Evolutionary conservation across 371 early-diverging fungal genomes (phyloP), one percentile per base, ranked within the genome.

Genomic region (Polyrhizophydium stewartii): DNA sequence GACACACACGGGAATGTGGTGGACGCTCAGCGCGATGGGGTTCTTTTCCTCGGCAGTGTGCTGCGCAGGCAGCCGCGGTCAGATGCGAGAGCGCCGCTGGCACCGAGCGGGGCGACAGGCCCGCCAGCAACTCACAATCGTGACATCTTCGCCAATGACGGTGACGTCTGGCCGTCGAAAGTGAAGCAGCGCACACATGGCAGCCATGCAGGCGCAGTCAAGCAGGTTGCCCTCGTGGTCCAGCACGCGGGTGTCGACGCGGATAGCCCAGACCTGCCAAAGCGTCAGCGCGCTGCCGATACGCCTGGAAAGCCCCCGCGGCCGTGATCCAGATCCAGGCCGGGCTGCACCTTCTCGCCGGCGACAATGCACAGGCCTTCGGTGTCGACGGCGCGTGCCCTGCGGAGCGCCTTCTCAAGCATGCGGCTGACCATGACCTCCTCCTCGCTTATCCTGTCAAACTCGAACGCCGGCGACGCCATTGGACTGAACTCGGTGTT

Each of bases 291-390:
- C 27, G 47, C 27, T 19, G 7, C 7, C 9, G 6, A 6, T 22
- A 3, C 7, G 35, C 35, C 35, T 7, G 3, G 35, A 35, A 35
- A 35, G 7, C 35, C 35, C 35, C 35, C n/a, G n/a, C 13, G 35
- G 35, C 35, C 3, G 35, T 35, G 35, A n/a, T n/a, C n/a, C n/a
- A n/a, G n/a, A n/a, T n/a, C n/a, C n/a, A n/a, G n/a, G n/a, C n/a
- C n/a, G n/a, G n/a, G n/a, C n/a, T n/a, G 6, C 22, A 85, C 89
- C 79, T 92, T 90, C 70, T 94, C 92, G 33, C 95, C 94, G n/a
- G 95, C 90, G 37, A 95, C 79, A 57, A 98, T 93, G 73, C 98
- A 97, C 60, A 98, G 78, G 10, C 96, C 92, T 73, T 98, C 98
- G 22, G 93, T 89, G 68, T 98, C 97, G 58, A 98, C 77, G 13